Conservation (phyloP, 306 rosid species). For the Medicago lupulina region DNA sequence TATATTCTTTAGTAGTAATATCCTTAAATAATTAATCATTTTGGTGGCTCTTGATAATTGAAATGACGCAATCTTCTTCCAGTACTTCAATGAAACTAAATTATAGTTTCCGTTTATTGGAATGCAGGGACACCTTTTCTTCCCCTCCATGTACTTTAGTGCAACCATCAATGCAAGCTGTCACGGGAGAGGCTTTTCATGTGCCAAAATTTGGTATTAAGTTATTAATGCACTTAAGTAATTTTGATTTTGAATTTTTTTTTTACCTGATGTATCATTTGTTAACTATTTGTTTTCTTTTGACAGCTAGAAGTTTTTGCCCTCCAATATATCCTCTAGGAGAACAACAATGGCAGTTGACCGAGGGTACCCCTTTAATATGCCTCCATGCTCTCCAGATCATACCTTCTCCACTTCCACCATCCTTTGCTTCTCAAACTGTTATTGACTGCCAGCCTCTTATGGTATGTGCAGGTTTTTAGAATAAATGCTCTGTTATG, state of each 20-base stretch:
- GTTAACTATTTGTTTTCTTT: slow-evolving; percentile 41
- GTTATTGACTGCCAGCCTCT: slow-evolving; percentile 90
- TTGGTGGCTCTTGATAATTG: slow-evolving; percentile 31
- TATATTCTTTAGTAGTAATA: slow-evolving; percentile 27
- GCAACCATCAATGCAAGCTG: slow-evolving; percentile 83
- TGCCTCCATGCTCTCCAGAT: slow-evolving; percentile 79
- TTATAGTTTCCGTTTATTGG: slow-evolving; percentile 39
- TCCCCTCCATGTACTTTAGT: slow-evolving; percentile 87
- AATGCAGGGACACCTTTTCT: slow-evolving; percentile 85
- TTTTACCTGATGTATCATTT: slow-evolving; percentile 21
- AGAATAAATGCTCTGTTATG: slow-evolving; percentile 14
- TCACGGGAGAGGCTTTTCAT: slow-evolving; percentile 50
- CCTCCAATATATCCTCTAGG: slow-evolving; percentile 91
- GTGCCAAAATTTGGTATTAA: slow-evolving; percentile 82
- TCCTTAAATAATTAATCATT: slow-evolving; percentile 18
- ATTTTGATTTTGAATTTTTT: slow-evolving; percentile 2
- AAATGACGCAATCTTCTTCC: slow-evolving; percentile 15
- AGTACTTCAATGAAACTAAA: slow-evolving; percentile 27
- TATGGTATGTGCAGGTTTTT: slow-evolving; percentile 62
- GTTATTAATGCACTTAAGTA: slow-evolving; percentile 29
- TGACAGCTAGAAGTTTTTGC: slow-evolving; percentile 79
- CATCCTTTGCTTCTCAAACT: slow-evolving; percentile 86
- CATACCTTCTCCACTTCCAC: slow-evolving; percentile 91
- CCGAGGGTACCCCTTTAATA: slow-evolving; percentile 70
- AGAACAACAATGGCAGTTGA: slow-evolving; percentile 74